These are phyloP conservation scores for Phaffomyces opuntiae DNA, from an alignment of 805 yeast species.

Conservation along the genomic window DNA sequence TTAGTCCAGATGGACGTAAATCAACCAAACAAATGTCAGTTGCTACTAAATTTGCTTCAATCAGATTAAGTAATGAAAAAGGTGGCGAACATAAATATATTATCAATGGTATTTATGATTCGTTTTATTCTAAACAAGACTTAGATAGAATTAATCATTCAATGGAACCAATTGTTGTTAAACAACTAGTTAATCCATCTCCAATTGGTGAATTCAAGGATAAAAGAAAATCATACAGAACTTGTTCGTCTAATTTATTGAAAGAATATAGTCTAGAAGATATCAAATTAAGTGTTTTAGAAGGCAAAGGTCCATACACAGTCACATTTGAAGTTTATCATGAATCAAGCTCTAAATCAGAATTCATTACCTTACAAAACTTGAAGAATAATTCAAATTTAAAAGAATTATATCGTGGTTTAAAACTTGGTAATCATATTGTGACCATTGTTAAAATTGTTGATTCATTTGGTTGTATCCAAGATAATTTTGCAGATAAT, in stretches of 20 bases:
- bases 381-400: constrained; percentile 34
- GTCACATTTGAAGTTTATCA: constrained; percentile 53
- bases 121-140: constrained; percentile 43
- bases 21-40: constrained; percentile 37
- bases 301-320: constrained; percentile 57
- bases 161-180: constrained; percentile 31
- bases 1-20: constrained; percentile 46
- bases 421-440: constrained; percentile 65
- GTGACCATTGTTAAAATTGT: constrained; percentile 49
- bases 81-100: constrained; percentile 58
- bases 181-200: constrained; percentile 49
- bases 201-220: constrained; percentile 53
- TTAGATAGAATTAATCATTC: constrained; percentile 23
- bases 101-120: constrained; percentile 60
- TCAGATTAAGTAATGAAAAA: constrained; percentile 35
- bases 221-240: constrained; percentile 40
- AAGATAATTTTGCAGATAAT: constrained; percentile 34
- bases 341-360: constrained; percentile 49
- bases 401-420: constrained; percentile 38
- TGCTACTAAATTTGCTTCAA: constrained; percentile 43
- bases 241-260: constrained; percentile 37
- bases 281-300: constrained; percentile 44
- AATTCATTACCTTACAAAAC: constrained; percentile 36
- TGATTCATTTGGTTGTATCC: constrained; percentile 68
- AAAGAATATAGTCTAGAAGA: constrained; percentile 35